Evolutionary conservation across 2,329 filamentous ascomycete species (phyloP).

Genomic region (Arachnomyces sp.): DNA sequence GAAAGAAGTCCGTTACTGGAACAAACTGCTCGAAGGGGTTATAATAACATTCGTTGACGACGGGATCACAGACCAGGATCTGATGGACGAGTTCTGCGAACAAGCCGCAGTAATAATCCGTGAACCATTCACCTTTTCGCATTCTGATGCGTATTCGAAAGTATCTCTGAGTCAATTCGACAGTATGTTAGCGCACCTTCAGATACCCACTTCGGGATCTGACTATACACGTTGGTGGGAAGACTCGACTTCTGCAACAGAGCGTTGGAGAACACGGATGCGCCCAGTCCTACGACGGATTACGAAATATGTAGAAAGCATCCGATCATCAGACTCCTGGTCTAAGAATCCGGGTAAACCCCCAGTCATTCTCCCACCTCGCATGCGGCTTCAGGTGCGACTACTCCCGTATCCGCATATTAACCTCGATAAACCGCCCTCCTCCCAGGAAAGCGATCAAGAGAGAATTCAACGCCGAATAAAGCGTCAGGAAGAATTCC

Average conservation of each 20-base stretch:
- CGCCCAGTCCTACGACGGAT: background rate
- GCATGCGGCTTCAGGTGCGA: background rate
- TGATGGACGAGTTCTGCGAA: constrained; percentile 7
- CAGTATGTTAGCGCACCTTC: no score
- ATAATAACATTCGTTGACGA: background rate
- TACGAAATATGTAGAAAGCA: background rate
- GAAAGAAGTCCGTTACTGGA: background rate
- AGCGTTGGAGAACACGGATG: no score
- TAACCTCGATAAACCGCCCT: no score
- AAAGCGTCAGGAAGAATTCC: constrained; percentile 1
- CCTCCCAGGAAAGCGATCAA: background rate
- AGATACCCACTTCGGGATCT: no score
- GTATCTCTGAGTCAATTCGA: no score
- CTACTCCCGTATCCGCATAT: constrained; percentile 6
- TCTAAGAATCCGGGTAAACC: background rate
- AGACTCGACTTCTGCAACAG: no score
- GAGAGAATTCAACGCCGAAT: background rate
- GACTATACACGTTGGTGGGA: no score
- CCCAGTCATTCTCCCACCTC: constrained; percentile 3
- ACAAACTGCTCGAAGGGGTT: background rate
- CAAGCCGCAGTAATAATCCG: constrained; percentile 2
- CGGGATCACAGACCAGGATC: constrained; percentile 3
- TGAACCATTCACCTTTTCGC: constrained; percentile 1
- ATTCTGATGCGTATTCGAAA: constrained; percentile 23
- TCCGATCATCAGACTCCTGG: constrained; percentile 4